Conservation (phyloP, 2,329 filamentous ascomycete genomes). For the Sporothrix inflata region DNA sequence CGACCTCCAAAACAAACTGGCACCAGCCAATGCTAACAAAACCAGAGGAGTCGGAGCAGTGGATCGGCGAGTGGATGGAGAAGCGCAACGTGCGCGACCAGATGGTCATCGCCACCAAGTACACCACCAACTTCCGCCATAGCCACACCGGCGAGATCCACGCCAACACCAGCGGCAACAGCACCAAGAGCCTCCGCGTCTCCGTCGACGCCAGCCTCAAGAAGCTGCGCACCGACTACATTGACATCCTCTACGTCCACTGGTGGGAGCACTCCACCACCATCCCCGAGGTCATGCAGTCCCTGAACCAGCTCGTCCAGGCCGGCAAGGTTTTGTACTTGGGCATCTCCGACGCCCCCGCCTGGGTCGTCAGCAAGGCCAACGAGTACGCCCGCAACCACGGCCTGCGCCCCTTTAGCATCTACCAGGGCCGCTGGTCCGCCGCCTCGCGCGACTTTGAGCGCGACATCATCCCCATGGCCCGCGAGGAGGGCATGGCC, state of each 20-base stretch:
- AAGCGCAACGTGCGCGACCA: slow-evolving; percentile 66
- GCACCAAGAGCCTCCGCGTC: slow-evolving; percentile 61
- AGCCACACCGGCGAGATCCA: slow-evolving; percentile 47
- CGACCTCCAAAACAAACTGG: background rate
- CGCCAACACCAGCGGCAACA: slow-evolving; percentile 62
- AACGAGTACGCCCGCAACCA: slow-evolving; percentile 64
- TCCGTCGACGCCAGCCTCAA: slow-evolving; percentile 60
- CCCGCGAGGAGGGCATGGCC: slow-evolving; percentile 58
- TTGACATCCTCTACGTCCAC: slow-evolving; percentile 63
- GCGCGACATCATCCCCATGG: slow-evolving; percentile 71
- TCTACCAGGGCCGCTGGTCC: slow-evolving; percentile 69
- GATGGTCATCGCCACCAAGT: slow-evolving; percentile 73
- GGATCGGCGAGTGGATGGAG: slow-evolving; percentile 74
- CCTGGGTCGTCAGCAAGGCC: slow-evolving; percentile 57
- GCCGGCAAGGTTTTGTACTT: slow-evolving; percentile 62
- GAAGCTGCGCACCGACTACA: slow-evolving; percentile 69
- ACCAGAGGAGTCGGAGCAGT: slow-evolving; percentile 60
- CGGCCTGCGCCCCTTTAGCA: slow-evolving; percentile 60
- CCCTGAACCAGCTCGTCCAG: slow-evolving; percentile 55
- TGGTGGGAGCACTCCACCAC: slow-evolving; percentile 61
- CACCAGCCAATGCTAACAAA: background rate
- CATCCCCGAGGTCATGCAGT: slow-evolving; percentile 63
- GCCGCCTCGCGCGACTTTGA: slow-evolving; percentile 68
- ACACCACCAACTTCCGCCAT: slow-evolving; percentile 59
- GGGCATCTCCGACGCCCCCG: slow-evolving; percentile 60